A percentile compares a stretch with the other conserved stretches of the same genome.
These are phyloP conservation scores for Cotoneaster glaucophyllus DNA, from an alignment of 306 rosid genomes.

Conservation along the genomic window DNA sequence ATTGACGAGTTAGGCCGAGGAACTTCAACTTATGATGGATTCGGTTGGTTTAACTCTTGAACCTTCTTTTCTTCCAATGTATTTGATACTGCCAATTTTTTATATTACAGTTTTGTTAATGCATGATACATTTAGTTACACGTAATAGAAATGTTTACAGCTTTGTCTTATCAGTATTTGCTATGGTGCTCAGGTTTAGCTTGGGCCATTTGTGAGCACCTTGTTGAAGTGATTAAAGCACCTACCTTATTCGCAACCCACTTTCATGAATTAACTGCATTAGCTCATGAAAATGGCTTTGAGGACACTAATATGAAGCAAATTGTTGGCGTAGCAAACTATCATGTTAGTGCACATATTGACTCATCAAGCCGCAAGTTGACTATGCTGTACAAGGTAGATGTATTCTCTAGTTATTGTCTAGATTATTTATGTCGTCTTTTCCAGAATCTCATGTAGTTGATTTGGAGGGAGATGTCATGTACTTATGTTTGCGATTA, in stretches of 20 bases:
- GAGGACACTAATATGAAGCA: conserved; percentile 40
- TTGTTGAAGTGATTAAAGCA: conserved; percentile 80
- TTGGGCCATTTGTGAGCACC: conserved; percentile 97
- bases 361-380: conserved; percentile 80
- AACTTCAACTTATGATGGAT: conserved; percentile 97
- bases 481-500: neutral
- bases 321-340: conserved; percentile 74
- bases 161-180: conserved; percentile 14
- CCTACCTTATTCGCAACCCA: conserved; percentile 96
- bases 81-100: neutral
- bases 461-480: neutral
- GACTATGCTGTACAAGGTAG: conserved; percentile 95
- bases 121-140: neutral
- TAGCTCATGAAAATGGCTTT: conserved; percentile 48
- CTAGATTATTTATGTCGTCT: neutral
- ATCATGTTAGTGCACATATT: conserved; percentile 95
- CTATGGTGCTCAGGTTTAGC: conserved; percentile 69
- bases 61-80: neutral
- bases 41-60: conserved; percentile 57
- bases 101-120: neutral
- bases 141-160: neutral
- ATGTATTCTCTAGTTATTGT: neutral
- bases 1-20: conserved; percentile 98
- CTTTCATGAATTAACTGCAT: conserved; percentile 89
- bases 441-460: neutral